These are phyloP conservation scores for Botrytis pseudocinerea DNA, from an alignment of 2,329 filamentous ascomycete genomes.

Conservation along the genomic window DNA sequence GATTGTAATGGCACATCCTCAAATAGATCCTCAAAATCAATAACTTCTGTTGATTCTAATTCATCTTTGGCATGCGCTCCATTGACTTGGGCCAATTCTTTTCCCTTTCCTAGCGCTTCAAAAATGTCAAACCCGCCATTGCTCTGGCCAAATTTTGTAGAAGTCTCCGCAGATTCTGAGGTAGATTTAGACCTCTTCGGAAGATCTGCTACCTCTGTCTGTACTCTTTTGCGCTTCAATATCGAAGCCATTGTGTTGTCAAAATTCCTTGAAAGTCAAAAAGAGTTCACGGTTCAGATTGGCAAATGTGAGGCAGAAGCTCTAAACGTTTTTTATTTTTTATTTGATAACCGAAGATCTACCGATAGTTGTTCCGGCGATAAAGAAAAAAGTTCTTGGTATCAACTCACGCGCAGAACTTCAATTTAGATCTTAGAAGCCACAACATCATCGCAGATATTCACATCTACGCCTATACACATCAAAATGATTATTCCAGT, in stretches of 20 bases:
- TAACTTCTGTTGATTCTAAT: constrained; percentile 13
- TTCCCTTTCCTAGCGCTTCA: constrained; percentile 28
- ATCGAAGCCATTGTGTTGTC: constrained; percentile 41
- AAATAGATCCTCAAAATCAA: constrained; percentile 29
- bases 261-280: constrained; percentile 34
- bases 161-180: constrained; percentile 2
- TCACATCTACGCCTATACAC: background rate
- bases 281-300: constrained; percentile 25
- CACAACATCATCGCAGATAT: constrained; percentile 15
- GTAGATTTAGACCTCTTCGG: constrained; percentile 38
- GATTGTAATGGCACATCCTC: constrained; percentile 18
- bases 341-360: constrained; percentile 15
- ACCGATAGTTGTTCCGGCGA: constrained; percentile 12
- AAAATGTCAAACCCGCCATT: constrained; percentile 38
- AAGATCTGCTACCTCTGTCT: constrained; percentile 36
- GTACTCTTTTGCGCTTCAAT: constrained; percentile 43
- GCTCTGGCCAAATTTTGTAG: constrained; percentile 13
- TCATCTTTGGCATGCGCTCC: constrained; percentile 28
- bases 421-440: constrained; percentile 11
- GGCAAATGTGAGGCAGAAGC: constrained; percentile 16
- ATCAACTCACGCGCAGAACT: constrained; percentile 24
- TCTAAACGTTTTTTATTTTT: constrained; percentile 30
- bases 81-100: constrained; percentile 31
- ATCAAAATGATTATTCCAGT: constrained; percentile 95
- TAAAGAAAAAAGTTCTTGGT: constrained; percentile 24